A percentile compares a stretch with the other conserved stretches of the same genome.
Evolutionary conservation across 441 rosid species (phyloP).

Genomic region (Kokia cookei): DNA sequence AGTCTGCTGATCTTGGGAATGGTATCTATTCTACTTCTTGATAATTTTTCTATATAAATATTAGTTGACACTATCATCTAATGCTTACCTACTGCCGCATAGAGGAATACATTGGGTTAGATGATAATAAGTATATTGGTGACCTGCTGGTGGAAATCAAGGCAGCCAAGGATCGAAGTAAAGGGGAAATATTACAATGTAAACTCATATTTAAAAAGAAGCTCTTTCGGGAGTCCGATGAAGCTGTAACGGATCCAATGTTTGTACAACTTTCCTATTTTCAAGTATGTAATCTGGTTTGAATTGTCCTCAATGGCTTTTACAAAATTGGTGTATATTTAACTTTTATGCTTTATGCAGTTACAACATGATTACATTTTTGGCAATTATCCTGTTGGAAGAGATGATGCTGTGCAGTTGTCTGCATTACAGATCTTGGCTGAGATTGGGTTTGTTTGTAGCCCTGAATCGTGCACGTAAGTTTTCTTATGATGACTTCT

Average conservation of each 20-base stretch:
- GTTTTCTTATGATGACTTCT: constrained; percentile 21
- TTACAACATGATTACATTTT: constrained; percentile 93
- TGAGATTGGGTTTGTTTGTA: constrained; percentile 82
- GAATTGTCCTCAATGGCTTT: neutral
- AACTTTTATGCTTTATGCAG: constrained; percentile 41
- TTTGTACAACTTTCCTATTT: constrained; percentile 94
- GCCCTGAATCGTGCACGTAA: constrained; percentile 93
- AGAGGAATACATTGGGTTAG: constrained; percentile 96
- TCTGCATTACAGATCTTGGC: constrained; percentile 95
- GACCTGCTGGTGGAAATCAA: constrained; percentile 91
- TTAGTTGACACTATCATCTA: constrained; percentile 12
- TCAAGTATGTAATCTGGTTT: constrained; percentile 54
- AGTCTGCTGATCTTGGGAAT: constrained; percentile 82
- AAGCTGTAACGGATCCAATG: constrained; percentile 91
- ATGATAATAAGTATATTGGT: constrained; percentile 94
- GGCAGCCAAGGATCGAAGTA: constrained; percentile 86
- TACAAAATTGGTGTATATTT: neutral
- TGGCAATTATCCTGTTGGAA: constrained; percentile 98
- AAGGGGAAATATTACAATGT: constrained; percentile 96
- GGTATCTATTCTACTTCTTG: constrained; percentile 41
- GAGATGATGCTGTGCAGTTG: constrained; percentile 97
- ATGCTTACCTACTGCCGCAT: constrained; percentile 23
- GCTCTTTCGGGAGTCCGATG: constrained; percentile 96
- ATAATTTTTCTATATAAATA: constrained; percentile 5
- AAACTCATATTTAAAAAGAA: constrained; percentile 84